These are phyloP conservation scores for Coprinellus aureogranulatus DNA, from an alignment of 768 basidiomycete genomes.

Conservation along the genomic window DNA sequence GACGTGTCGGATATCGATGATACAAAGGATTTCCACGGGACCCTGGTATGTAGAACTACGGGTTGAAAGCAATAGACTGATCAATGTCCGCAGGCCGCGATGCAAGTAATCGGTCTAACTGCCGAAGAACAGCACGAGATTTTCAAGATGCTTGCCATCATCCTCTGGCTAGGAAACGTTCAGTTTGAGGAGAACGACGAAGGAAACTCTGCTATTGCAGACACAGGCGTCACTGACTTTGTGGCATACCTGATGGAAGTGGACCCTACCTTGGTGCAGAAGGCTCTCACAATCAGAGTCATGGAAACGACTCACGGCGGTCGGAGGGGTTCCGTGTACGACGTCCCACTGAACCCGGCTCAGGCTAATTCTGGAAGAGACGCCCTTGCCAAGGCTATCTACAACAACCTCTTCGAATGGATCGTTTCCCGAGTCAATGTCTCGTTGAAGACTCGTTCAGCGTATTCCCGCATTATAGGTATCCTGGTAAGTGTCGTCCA, in stretches of 20 bases:
- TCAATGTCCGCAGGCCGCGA: conserved; percentile 64
- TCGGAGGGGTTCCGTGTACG: conserved; percentile 91
- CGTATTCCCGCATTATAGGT: conserved; percentile 81
- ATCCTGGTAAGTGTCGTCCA: conserved; percentile 61
- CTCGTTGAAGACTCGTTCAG: conserved; percentile 86
- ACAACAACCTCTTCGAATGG: conserved; percentile 99
- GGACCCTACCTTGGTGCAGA: conserved; percentile 75
- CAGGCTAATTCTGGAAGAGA: conserved; percentile 89
- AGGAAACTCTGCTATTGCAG: conserved; percentile 78
- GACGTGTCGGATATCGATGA: conserved; percentile 92
- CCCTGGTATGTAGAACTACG: conserved; percentile 57
- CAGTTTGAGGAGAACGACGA: conserved; percentile 87
- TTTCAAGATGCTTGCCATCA: conserved; percentile 84
- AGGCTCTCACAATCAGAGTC: conserved; percentile 78
- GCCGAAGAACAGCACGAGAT: conserved; percentile 87
- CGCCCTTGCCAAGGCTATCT: conserved; percentile 92
- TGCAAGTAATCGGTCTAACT: conserved; percentile 89
- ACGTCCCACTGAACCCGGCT: conserved; percentile 90
- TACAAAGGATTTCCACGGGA: conserved; percentile 81
- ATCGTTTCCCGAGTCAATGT: conserved; percentile 94
- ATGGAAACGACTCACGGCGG: conserved; percentile 95
- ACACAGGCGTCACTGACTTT: conserved; percentile 90
- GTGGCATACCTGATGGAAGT: conserved; percentile 92
- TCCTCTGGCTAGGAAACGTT: conserved; percentile 96
- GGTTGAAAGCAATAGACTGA: conserved; percentile 2